A percentile compares a stretch with the other conserved stretches of the same genome.
Evolutionary conservation across 768 basidiomycete genomes (phyloP).

Genomic region (Suillus plorans): DNA sequence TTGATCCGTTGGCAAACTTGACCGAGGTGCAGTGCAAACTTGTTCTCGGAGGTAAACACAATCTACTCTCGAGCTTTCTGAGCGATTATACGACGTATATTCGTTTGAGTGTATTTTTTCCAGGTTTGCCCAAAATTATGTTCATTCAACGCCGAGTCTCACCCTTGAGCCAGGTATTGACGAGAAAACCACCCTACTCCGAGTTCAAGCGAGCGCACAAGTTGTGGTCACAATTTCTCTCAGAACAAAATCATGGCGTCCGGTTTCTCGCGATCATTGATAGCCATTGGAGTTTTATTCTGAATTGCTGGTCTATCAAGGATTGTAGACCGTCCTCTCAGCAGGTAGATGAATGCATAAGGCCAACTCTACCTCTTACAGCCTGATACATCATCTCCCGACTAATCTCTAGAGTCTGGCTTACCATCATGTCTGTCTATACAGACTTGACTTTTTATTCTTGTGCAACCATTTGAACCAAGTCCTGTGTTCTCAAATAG

Average conservation of each 20-base stretch:
- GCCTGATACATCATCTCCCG: background rate
- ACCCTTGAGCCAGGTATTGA: no score
- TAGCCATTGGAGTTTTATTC: conserved; percentile 10
- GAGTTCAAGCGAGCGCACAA: conserved; percentile 11
- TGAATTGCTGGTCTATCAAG: conserved; percentile 19
- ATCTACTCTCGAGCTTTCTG: no score
- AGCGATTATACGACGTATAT: no score
- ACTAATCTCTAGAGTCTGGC: background rate
- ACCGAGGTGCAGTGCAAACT: no score
- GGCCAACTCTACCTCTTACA: background rate
- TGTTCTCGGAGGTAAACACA: no score
- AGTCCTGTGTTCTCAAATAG: background rate
- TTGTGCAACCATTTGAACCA: background rate
- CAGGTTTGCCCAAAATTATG: no score
- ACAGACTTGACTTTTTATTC: background rate
- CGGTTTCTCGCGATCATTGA: conserved; percentile 1
- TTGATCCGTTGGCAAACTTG: no score
- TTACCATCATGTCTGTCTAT: background rate
- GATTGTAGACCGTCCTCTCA: background rate
- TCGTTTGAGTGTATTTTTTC: no score
- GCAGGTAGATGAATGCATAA: conserved; percentile 29
- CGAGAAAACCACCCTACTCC: conserved; percentile 7
- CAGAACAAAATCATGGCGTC: conserved; percentile 4
- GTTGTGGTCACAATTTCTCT: conserved; percentile 8
- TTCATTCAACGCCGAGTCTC: no score